Evolutionary conservation across 371 early-diverging fungal species (phyloP).

Genomic region (Basidiobolus meristosporus): DNA sequence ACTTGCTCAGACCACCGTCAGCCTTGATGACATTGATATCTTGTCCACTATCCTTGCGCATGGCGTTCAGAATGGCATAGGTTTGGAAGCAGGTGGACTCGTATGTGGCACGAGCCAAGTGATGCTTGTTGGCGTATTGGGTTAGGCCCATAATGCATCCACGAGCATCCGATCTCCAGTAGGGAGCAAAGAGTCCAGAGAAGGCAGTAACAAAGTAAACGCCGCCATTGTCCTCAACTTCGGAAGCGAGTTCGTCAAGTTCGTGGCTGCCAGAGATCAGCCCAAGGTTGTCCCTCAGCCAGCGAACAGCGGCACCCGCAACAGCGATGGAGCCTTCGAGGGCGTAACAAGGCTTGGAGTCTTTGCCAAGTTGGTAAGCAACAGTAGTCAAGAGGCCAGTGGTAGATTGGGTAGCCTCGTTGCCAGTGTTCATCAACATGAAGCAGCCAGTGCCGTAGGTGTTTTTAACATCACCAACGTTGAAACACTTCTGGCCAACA

Average conservation of each 20-base stretch:
- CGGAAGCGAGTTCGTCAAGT: slow-evolving; percentile 18
- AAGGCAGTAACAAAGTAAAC: slow-evolving; percentile 92
- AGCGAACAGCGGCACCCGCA: slow-evolving; percentile 84
- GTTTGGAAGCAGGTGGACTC: slow-evolving; percentile 86
- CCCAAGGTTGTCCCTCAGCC: slow-evolving; percentile 76
- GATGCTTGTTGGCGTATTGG: slow-evolving; percentile 65
- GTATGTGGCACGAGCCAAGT: slow-evolving; percentile 72
- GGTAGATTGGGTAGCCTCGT: slow-evolving; percentile 46
- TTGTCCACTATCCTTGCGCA: slow-evolving; percentile 51
- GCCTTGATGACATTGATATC: slow-evolving; percentile 52
- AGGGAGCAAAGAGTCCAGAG: slow-evolving; percentile 85
- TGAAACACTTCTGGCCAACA: slow-evolving; percentile 86
- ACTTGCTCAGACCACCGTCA: slow-evolving; percentile 86
- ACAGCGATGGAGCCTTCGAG: slow-evolving; percentile 89
- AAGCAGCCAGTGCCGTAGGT: slow-evolving; percentile 95
- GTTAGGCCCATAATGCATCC: slow-evolving; percentile 74
- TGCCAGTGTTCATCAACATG: slow-evolving; percentile 85
- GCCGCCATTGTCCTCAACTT: slow-evolving; percentile 60
- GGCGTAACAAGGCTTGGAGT: slow-evolving; percentile 57
- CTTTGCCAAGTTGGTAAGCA: slow-evolving; percentile 69
- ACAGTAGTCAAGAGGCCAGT: slow-evolving; percentile 84
- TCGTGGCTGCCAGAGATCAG: slow-evolving; percentile 52
- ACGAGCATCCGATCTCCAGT: slow-evolving; percentile 87
- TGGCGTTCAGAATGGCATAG: slow-evolving; percentile 71
- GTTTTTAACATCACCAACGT: slow-evolving; percentile 78